phyloP scores from a whole-genome alignment of 768 basidiomycete species.

The Psilocybe cyanescens region DNA sequence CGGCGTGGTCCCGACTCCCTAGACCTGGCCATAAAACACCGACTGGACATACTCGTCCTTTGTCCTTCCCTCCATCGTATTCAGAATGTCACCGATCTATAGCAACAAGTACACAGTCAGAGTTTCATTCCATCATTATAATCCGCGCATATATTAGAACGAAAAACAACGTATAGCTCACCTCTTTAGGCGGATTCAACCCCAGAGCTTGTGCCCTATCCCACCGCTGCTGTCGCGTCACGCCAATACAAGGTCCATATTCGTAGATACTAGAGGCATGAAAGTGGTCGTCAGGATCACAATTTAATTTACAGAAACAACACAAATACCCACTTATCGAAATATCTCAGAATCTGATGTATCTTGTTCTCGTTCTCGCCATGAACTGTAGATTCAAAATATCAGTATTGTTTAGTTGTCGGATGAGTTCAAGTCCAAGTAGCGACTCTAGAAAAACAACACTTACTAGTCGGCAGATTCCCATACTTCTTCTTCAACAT shows the following conservation, averaged over 20 bases:
- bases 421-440: not conserved
- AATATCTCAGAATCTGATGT: constrained; percentile 76
- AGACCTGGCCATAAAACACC: constrained; percentile 60
- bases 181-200: constrained; percentile 61
- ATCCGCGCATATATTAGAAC: not conserved
- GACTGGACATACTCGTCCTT: constrained; percentile 57
- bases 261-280: constrained; percentile 60
- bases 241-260: constrained; percentile 80
- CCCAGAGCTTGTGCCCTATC: constrained; percentile 80
- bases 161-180: not conserved
- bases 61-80: constrained; percentile 65
- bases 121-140: not conserved
- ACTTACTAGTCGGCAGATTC: constrained; percentile 61
- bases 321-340: constrained; percentile 61
- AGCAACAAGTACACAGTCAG: not conserved
- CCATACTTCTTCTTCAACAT: constrained; percentile 59
- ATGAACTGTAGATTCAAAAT: constrained; percentile 56
- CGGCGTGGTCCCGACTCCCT: not conserved
- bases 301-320: not conserved
- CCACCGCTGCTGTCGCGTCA: constrained; percentile 87
- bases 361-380: constrained; percentile 61
- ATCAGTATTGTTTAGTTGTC: not conserved
- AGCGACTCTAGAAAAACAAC: not conserved
- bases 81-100: constrained; percentile 80
- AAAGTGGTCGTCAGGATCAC: not conserved